These are phyloP conservation scores for Candida smagusa DNA, from an alignment of 1,139 yeast species.

Conservation along the genomic window DNA sequence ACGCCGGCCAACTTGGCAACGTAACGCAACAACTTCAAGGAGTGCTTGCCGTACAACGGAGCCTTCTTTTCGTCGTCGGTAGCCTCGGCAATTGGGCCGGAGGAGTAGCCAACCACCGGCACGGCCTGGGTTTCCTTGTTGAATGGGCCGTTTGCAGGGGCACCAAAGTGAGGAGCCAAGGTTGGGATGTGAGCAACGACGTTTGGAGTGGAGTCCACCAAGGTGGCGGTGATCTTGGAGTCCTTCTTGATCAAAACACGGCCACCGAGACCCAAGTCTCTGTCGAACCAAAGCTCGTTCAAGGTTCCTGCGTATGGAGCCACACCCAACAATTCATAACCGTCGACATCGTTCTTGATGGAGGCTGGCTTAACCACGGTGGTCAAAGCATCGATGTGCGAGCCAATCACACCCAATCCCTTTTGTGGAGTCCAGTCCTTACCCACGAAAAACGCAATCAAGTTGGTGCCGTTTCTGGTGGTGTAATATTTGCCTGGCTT, in stretches of 20 bases:
- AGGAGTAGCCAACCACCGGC: constrained; percentile 53
- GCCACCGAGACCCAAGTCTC: constrained; percentile 70
- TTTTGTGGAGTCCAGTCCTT: constrained; percentile 50
- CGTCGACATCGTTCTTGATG: constrained; percentile 44
- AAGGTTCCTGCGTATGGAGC: constrained; percentile 66
- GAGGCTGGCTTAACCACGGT: constrained; percentile 59
- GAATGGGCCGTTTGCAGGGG: constrained; percentile 46
- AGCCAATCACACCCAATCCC: constrained; percentile 60
- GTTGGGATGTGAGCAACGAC: constrained; percentile 67
- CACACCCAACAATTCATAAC: constrained; percentile 61
- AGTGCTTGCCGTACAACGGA: constrained; percentile 61
- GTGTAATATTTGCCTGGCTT: constrained; percentile 53
- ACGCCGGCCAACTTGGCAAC: constrained; percentile 48
- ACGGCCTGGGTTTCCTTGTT: constrained; percentile 61
- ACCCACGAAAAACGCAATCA: constrained; percentile 59
- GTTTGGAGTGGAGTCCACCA: constrained; percentile 57
- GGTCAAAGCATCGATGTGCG: constrained; percentile 60
- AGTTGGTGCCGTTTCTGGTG: constrained; percentile 51
- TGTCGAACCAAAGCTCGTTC: constrained; percentile 53
- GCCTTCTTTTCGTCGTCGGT: constrained; percentile 60
- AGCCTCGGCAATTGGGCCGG: constrained; percentile 27
- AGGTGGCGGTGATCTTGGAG: constrained; percentile 33
- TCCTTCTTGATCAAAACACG: constrained; percentile 44
- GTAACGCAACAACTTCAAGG: constrained; percentile 52
- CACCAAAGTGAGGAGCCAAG: constrained; percentile 66